These are phyloP conservation scores for Cetraspora pellucida DNA, from an alignment of 192 early-diverging fungal genomes.

Conservation along the genomic window DNA sequence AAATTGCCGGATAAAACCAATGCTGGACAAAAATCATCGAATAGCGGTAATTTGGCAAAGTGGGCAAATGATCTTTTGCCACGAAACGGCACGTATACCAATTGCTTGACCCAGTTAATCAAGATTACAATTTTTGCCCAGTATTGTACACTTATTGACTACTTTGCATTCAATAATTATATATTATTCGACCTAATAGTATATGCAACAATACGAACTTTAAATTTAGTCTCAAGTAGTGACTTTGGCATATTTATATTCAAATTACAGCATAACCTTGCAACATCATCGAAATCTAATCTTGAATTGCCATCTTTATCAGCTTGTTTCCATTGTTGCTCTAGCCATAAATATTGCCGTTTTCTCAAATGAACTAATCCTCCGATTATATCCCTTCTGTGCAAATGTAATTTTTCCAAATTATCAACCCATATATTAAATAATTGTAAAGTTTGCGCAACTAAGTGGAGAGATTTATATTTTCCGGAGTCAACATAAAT, in stretches of 20 bases:
- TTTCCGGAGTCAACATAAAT: constrained; percentile 47
- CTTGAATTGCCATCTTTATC: constrained; percentile 48
- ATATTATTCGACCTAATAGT: neutral
- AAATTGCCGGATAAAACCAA: no score
- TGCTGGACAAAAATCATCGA: no score
- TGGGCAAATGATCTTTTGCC: no score
- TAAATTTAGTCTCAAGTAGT: constrained; percentile 63
- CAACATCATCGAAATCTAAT: constrained; percentile 45
- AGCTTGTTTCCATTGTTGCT: constrained; percentile 51
- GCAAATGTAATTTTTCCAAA: constrained; percentile 43
- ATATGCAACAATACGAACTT: constrained; percentile 30
- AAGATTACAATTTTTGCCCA: no score
- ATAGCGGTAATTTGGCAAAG: no score
- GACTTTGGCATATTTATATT: constrained; percentile 66
- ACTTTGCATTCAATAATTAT: no score
- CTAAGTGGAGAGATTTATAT: constrained; percentile 49
- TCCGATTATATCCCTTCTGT: constrained; percentile 42
- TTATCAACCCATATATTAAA: constrained; percentile 48
- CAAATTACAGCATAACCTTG: constrained; percentile 52
- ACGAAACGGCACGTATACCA: no score
- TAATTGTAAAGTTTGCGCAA: constrained; percentile 41
- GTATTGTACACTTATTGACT: no score
- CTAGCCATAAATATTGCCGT: constrained; percentile 46
- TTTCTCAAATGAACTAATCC: constrained; percentile 44
- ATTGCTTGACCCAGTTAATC: no score